These are phyloP conservation scores for Dothidotthia symphoricarpi DNA, from an alignment of 2,329 filamentous ascomycete genomes.

Conservation along the genomic window DNA sequence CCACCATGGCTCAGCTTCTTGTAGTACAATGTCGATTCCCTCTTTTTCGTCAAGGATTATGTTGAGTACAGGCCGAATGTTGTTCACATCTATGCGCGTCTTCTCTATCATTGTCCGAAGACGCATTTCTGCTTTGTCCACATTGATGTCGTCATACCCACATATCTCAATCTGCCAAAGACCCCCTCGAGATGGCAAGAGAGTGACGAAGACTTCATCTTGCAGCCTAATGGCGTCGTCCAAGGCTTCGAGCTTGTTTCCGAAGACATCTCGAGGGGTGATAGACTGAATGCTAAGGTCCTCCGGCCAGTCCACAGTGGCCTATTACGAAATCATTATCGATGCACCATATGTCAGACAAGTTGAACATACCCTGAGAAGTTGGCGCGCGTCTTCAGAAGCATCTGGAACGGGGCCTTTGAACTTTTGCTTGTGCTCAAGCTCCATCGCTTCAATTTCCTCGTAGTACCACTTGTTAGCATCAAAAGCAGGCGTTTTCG, in stretches of 20 bases:
- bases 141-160: constrained; percentile 10
- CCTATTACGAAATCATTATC: constrained; percentile 2
- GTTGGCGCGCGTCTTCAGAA: constrained; percentile 4
- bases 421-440: constrained; percentile 21
- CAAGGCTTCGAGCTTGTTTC: constrained; percentile 27
- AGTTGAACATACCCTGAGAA: constrained; percentile 8
- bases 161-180: constrained; percentile 23
- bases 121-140: constrained; percentile 23
- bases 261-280: constrained; percentile 28
- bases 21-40: constrained; percentile 20
- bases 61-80: constrained; percentile 12
- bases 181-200: constrained; percentile 6
- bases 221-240: constrained; percentile 31
- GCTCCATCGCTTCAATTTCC: constrained; percentile 14
- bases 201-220: constrained; percentile 30
- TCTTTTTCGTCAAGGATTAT: constrained; percentile 30
- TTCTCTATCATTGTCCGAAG: constrained; percentile 23
- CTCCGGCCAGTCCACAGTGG: constrained; percentile 23
- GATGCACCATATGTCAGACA: too few species aligned
- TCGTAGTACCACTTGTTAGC: constrained; percentile 25
- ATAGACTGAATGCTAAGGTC: constrained; percentile 15
- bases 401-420: constrained; percentile 15
- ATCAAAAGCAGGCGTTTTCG: constrained; percentile 26
- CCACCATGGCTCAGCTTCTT: constrained; percentile 27
- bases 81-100: constrained; percentile 11